These are phyloP conservation scores for Penicillium sp. DNA, from an alignment of 2,329 filamentous ascomycete species.

Conservation along the genomic window DNA sequence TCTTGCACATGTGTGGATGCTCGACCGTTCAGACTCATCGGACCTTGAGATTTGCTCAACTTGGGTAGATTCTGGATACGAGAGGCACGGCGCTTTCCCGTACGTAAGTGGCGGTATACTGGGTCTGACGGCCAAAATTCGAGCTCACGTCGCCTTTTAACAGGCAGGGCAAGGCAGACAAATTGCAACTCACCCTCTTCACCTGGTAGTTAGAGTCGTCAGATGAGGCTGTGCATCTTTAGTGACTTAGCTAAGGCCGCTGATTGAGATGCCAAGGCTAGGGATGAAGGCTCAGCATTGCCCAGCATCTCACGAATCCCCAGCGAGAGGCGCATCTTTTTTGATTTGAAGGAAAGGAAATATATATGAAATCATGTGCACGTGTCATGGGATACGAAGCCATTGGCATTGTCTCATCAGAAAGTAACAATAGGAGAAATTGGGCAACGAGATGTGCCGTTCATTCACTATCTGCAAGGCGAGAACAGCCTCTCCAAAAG, in stretches of 20 bases:
- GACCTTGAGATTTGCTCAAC: slow-evolving; percentile 30
- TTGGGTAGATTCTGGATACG: slow-evolving; percentile 24
- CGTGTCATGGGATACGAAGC: no score
- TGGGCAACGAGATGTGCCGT: no score
- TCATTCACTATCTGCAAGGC: no score
- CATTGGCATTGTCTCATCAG: no score
- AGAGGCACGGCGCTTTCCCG: slow-evolving; percentile 4
- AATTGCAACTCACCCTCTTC: not conserved
- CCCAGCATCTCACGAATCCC: no score
- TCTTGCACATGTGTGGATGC: slow-evolving; percentile 16
- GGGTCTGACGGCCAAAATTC: not conserved
- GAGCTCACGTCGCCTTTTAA: not conserved
- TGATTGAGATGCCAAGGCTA: not conserved
- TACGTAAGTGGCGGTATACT: not conserved
- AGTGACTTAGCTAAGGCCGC: not conserved
- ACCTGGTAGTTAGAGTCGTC: not conserved
- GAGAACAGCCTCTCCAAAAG: no score
- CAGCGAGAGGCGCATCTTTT: no score
- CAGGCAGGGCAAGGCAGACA: not conserved
- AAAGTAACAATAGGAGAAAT: no score
- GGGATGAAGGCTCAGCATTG: no score
- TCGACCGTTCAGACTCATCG: slow-evolving; percentile 24
- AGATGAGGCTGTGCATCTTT: not conserved
- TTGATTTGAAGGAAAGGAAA: no score
- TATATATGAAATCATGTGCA: no score